Percentiles rank a stretch among this genome's conserved stretches.
These are phyloP conservation scores for Yueomyces sinensis DNA, from an alignment of 805 yeast species.

Conservation along the genomic window DNA sequence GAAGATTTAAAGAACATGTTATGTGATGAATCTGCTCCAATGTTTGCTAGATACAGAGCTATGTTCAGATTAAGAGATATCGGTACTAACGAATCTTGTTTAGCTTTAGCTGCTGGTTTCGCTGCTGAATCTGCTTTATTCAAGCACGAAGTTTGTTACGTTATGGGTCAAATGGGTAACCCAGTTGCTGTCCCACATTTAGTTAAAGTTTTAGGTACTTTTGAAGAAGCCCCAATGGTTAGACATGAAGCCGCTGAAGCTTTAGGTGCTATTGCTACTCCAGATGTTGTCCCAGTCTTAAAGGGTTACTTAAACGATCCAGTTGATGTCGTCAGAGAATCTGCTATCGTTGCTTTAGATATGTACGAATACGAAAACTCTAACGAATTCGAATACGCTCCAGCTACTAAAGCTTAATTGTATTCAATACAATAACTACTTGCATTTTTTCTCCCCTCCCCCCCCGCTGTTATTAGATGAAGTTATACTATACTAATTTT, in stretches of 20 bases:
- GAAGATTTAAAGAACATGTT: conserved; percentile 53
- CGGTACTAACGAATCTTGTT: conserved; percentile 84
- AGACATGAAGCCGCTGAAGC: conserved; percentile 99
- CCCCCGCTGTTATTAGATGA: too few species aligned
- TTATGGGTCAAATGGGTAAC: conserved; percentile 92
- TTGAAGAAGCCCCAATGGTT: conserved; percentile 90
- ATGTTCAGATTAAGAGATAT: conserved; percentile 96
- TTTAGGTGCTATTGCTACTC: conserved; percentile 91
- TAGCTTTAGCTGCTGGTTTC: conserved; percentile 85
- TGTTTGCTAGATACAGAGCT: conserved; percentile 93
- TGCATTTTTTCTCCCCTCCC: too few species aligned
- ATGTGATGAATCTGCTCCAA: conserved; percentile 63
- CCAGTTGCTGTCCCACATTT: conserved; percentile 86
- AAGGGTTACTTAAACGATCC: conserved; percentile 65
- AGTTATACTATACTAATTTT: too few species aligned
- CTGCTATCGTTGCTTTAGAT: conserved; percentile 93
- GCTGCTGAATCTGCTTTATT: conserved; percentile 84
- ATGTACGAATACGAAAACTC: conserved; percentile 95
- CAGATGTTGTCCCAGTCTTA: conserved; percentile 84
- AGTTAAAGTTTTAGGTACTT: conserved; percentile 65
- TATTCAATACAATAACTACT: too few species aligned
- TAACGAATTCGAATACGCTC: conserved; percentile 60
- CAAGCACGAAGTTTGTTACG: conserved; percentile 96
- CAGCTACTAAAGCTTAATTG: background rate
- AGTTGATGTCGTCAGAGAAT: conserved; percentile 87